These are phyloP conservation scores for Lodderomyces oxycetoniae DNA, from an alignment of 1,139 yeast genomes.

Conservation along the genomic window DNA sequence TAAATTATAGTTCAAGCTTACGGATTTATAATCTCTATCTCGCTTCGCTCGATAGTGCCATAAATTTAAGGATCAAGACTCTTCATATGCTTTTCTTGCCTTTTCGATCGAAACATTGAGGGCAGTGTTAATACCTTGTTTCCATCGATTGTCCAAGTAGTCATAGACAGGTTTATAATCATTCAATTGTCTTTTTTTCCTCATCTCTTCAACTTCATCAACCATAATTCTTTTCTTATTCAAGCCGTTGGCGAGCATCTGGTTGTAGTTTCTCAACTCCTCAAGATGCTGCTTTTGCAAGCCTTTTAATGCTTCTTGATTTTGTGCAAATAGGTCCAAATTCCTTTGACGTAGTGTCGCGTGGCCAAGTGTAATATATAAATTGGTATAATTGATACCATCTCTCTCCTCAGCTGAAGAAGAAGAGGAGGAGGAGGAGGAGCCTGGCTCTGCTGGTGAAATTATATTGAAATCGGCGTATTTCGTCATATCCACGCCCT, in stretches of 20 bases:
- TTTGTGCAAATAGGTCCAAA: constrained; percentile 20
- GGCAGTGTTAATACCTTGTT: constrained; percentile 33
- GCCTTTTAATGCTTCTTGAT: constrained; percentile 17
- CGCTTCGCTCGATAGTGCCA: too few species aligned
- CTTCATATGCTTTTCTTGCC: too few species aligned
- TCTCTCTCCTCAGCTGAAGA: constrained; percentile 8
- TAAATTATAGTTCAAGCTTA: too few species aligned
- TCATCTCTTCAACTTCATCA: constrained; percentile 25
- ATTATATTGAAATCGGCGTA: constrained; percentile 27
- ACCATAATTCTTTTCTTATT: constrained; percentile 27
- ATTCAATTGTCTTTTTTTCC: constrained; percentile 32
- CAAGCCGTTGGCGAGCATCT: constrained; percentile 10
- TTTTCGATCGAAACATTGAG: constrained; percentile 36
- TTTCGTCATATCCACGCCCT: constrained; percentile 27
- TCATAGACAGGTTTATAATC: constrained; percentile 34
- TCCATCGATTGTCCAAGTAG: constrained; percentile 35
- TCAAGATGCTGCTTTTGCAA: constrained; percentile 19
- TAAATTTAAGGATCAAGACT: too few species aligned
- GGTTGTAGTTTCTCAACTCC: constrained; percentile 14
- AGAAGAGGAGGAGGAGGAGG: neutral
- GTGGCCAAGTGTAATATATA: constrained; percentile 32
- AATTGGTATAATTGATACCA: constrained; percentile 16
- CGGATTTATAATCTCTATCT: too few species aligned
- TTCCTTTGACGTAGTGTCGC: constrained; percentile 28
- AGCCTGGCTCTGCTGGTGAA: constrained; percentile 11